These are phyloP conservation scores for Aspergillus quadricinctus DNA, from an alignment of 2,329 filamentous ascomycete species.

Conservation along the genomic window DNA sequence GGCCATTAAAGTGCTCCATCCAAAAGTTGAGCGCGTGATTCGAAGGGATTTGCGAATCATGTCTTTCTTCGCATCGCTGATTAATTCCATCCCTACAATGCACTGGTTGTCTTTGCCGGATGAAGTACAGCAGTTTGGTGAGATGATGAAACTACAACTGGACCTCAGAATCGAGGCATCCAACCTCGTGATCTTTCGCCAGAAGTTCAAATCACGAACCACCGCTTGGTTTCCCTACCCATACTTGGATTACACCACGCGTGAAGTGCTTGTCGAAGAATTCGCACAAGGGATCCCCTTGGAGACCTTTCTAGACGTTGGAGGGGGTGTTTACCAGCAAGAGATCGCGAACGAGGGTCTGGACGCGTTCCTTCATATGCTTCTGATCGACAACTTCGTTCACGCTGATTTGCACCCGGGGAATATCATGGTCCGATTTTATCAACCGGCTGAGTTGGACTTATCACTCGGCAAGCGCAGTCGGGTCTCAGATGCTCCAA, in stretches of 20 bases:
- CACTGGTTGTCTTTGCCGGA: constrained; percentile 96
- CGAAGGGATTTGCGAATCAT: constrained; percentile 91
- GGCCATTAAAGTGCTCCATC: constrained; percentile 93
- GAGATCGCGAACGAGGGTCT: constrained; percentile 94
- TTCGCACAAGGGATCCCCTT: constrained; percentile 93
- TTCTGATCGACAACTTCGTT: constrained; percentile 95
- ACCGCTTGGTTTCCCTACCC: constrained; percentile 98
- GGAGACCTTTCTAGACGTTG: constrained; percentile 83
- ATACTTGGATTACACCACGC: constrained; percentile 86
- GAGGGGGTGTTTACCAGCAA: constrained; percentile 85
- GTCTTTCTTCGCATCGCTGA: constrained; percentile 77
- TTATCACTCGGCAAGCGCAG: constrained; percentile 51
- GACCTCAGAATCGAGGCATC: constrained; percentile 92
- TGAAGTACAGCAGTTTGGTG: constrained; percentile 87
- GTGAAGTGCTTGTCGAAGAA: constrained; percentile 89
- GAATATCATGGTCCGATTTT: constrained; percentile 99
- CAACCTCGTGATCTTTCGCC: constrained; percentile 80
- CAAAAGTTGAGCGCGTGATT: constrained; percentile 82
- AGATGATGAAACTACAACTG: constrained; percentile 98
- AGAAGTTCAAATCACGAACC: constrained; percentile 81
- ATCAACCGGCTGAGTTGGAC: constrained; percentile 71
- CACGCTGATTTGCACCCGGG: constrained; percentile 95
- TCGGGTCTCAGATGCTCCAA: constrained; percentile 38
- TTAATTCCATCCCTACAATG: constrained; percentile 88
- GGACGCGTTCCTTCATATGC: constrained; percentile 93